A percentile compares a stretch with the other conserved stretches of the same genome.
Evolutionary conservation across 768 basidiomycete genomes (phyloP).

Genomic region (Pilatotrama ljubarskyi): DNA sequence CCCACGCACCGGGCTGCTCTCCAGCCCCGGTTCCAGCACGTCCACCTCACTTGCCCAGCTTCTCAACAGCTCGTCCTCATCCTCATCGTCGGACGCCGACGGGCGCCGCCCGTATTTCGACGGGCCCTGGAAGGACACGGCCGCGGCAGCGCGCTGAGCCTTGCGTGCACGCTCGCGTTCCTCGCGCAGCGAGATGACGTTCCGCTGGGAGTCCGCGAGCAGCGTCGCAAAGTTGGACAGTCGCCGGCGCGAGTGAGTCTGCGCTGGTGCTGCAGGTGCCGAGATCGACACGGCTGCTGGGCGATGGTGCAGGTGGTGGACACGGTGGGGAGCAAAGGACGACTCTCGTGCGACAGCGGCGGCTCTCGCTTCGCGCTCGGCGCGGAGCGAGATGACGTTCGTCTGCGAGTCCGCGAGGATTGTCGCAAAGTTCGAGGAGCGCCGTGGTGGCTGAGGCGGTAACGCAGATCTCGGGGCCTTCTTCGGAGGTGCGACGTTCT

Average conservation of each 20-base stretch:
- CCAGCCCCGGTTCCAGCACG: background rate
- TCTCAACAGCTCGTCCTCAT: background rate
- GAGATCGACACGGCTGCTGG: background rate
- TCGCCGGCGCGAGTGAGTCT: constrained; percentile 6
- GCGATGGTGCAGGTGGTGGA: background rate
- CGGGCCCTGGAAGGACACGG: no score
- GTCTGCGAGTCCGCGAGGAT: constrained; percentile 42
- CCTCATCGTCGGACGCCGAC: background rate
- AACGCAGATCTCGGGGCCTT: background rate
- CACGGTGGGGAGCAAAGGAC: background rate
- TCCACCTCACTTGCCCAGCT: background rate
- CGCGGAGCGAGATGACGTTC: constrained; percentile 39
- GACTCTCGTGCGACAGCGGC: background rate
- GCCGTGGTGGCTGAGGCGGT: constrained; percentile 12
- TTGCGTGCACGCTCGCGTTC: constrained; percentile 14
- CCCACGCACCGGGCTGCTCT: constrained; percentile 13
- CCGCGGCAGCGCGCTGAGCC: background rate
- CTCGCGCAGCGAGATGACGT: constrained; percentile 39
- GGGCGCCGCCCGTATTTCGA: no score
- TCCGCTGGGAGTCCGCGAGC: constrained; percentile 43
- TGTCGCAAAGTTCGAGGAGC: constrained; percentile 34
- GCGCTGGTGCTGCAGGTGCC: background rate
- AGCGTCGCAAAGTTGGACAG: constrained; percentile 36
- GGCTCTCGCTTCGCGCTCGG: constrained; percentile 13
- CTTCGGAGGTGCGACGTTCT: background rate